A percentile compares a stretch with the other conserved stretches of the same genome.
These are phyloP conservation scores for Poteriospumella lacustris DNA, from an alignment of 108 stramenopile species.

Conservation along the genomic window DNA sequence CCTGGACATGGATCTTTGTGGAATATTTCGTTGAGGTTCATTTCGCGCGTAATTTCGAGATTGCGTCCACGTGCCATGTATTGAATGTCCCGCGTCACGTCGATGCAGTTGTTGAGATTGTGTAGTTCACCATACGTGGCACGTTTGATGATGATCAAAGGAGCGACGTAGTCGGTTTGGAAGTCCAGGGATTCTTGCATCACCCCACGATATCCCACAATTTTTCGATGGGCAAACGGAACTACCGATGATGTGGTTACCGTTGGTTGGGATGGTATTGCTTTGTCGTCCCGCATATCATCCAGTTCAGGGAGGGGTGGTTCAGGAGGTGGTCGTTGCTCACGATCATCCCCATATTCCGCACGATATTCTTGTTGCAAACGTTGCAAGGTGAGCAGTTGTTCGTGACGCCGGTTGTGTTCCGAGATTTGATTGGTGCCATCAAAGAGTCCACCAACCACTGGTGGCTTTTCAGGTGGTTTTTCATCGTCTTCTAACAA, in stretches of 20 bases:
- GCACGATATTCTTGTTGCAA: no score
- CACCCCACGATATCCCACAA: background rate
- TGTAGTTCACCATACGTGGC: conserved; percentile 22
- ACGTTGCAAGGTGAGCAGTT: no score
- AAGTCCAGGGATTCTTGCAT: conserved; percentile 14
- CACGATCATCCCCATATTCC: no score
- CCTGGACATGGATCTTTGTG: conserved; percentile 23
- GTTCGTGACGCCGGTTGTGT: no score
- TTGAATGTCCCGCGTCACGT: conserved; percentile 10
- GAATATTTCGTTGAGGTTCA: background rate
- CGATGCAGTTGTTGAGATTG: background rate
- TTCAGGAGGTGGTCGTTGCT: no score
- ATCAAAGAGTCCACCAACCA: no score
- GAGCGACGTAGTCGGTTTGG: background rate
- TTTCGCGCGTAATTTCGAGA: background rate
- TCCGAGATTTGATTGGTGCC: no score
- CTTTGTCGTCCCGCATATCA: no score
- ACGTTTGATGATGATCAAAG: background rate
- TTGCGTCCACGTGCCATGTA: background rate
- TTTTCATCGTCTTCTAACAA: no score
- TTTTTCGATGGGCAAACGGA: background rate
- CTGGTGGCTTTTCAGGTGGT: no score
- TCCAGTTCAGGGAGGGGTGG: no score
- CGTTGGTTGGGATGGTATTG: no score
- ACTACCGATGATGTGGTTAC: background rate